A percentile compares a stretch with the other conserved stretches of the same genome.
phyloP scores from a whole-genome alignment of 2,329 filamentous ascomycete genomes.

The Aschersonia sp. region DNA sequence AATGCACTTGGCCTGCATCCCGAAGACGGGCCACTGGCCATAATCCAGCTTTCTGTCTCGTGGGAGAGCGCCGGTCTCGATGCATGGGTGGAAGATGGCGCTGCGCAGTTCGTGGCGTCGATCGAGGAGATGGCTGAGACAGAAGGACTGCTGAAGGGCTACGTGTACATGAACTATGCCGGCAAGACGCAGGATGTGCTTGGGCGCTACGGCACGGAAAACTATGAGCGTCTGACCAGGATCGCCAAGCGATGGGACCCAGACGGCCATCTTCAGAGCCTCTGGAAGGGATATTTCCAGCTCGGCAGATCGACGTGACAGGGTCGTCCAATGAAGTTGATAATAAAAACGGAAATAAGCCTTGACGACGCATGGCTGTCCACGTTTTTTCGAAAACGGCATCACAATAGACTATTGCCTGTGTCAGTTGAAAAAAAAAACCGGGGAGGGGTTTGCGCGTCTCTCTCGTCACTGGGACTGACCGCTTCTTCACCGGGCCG shows the following conservation, averaged over 20 bases:
- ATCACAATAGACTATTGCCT: no score
- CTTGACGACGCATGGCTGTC: no score
- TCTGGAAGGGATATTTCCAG: background rate
- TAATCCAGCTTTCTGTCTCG: conserved; percentile 13
- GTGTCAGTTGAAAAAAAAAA: no score
- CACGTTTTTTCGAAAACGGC: no score
- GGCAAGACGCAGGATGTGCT: background rate
- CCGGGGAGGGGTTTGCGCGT: no score
- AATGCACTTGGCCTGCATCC: conserved; percentile 24
- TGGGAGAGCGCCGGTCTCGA: conserved; percentile 16
- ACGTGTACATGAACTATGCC: background rate
- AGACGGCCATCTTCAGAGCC: background rate
- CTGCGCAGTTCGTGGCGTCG: background rate
- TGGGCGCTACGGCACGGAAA: background rate
- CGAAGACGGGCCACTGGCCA: conserved; percentile 16
- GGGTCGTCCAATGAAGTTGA: no score
- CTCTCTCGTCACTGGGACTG: no score
- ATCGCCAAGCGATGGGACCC: background rate
- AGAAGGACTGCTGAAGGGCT: background rate
- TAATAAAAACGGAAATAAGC: no score
- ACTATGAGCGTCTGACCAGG: background rate
- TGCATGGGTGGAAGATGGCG: conserved; percentile 2
- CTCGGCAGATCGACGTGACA: background rate
- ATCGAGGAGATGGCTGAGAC: background rate
- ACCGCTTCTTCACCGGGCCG: no score